Percentiles rank a stretch among this genome's conserved stretches.
Conservation (phyloP, 768 basidiomycete species). For the Boletus subparvulus region DNA sequence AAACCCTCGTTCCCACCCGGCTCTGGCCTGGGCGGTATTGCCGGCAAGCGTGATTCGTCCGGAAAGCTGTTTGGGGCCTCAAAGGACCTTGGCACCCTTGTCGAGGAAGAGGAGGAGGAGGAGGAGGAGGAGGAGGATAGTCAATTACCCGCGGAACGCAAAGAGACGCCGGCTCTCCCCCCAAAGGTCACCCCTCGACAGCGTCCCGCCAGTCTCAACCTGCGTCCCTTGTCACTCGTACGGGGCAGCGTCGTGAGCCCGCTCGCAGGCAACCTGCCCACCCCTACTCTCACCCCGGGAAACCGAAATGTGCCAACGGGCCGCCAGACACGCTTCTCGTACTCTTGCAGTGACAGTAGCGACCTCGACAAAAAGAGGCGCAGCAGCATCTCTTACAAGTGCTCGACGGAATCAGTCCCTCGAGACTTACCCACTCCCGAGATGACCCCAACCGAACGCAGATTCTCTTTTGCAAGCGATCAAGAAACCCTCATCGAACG, state of each 20-base stretch:
- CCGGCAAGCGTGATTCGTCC: constrained; percentile 79
- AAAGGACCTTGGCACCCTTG: constrained; percentile 76
- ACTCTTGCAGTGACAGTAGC: constrained; percentile 22
- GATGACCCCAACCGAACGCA: constrained; percentile 62
- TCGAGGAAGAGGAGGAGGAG: constrained; percentile 89
- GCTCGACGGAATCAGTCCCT: constrained; percentile 38
- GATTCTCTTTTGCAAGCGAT: constrained; percentile 36
- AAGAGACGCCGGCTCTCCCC: constrained; percentile 15
- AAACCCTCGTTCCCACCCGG: constrained; percentile 60
- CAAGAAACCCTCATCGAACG: constrained; percentile 29
- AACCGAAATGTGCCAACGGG: constrained; percentile 36
- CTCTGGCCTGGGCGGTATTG: constrained; percentile 42
- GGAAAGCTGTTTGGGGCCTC: constrained; percentile 63
- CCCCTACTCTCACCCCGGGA: constrained; percentile 54
- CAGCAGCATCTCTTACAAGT: constrained; percentile 77
- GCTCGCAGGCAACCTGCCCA: constrained; percentile 43
- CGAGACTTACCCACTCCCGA: constrained; percentile 67
- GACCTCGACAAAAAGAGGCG: constrained; percentile 42
- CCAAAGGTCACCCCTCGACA: constrained; percentile 47
- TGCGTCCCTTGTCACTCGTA: constrained; percentile 72
- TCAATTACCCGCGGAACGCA: constrained; percentile 9
- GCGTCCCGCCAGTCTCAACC: constrained; percentile 63
- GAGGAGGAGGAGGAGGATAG: constrained; percentile 81
- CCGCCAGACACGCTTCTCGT: constrained; percentile 23
- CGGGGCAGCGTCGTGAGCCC: constrained; percentile 46